A percentile compares a stretch with the other conserved stretches of the same genome.
These are phyloP conservation scores for Phalaenopsis hybrid DNA, from an alignment of 116 monocot species.

Conservation along the genomic window DNA sequence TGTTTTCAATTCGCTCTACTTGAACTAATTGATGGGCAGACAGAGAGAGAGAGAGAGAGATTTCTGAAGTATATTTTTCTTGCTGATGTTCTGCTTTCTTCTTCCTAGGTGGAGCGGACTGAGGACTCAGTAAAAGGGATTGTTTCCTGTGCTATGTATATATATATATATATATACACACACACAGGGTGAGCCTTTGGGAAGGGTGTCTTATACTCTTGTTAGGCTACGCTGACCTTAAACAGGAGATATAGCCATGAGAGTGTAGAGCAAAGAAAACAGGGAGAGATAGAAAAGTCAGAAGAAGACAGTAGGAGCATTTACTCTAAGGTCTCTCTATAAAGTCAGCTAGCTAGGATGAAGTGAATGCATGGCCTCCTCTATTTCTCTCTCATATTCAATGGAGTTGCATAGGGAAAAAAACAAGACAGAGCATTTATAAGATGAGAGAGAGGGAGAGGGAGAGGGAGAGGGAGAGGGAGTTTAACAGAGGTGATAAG, in stretches of 20 bases:
- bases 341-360: slow-evolving; percentile 10
- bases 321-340: slow-evolving; percentile 6
- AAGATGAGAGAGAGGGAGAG: too few species aligned
- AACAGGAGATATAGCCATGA: slow-evolving; percentile 2
- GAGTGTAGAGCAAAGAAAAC: background rate
- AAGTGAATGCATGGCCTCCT: slow-evolving; percentile 10
- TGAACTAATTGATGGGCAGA: background rate
- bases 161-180: slow-evolving; percentile 9
- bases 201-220: background rate
- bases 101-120: background rate
- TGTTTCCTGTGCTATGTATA: slow-evolving; percentile 19
- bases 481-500: background rate
- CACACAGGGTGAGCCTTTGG: background rate
- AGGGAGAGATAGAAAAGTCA: slow-evolving; percentile 4
- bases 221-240: slow-evolving; percentile 1
- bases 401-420: background rate
- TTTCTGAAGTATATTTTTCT: background rate
- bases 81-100: background rate
- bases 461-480: too few species aligned
- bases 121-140: slow-evolving; percentile 1
- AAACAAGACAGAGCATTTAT: background rate
- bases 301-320: slow-evolving; percentile 11
- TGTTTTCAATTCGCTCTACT: background rate
- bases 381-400: slow-evolving; percentile 6
- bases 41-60: background rate